Base-by-base conservation (phyloP, 2,329 filamentous ascomycete species). In the Xylariales sp. region DNA sequence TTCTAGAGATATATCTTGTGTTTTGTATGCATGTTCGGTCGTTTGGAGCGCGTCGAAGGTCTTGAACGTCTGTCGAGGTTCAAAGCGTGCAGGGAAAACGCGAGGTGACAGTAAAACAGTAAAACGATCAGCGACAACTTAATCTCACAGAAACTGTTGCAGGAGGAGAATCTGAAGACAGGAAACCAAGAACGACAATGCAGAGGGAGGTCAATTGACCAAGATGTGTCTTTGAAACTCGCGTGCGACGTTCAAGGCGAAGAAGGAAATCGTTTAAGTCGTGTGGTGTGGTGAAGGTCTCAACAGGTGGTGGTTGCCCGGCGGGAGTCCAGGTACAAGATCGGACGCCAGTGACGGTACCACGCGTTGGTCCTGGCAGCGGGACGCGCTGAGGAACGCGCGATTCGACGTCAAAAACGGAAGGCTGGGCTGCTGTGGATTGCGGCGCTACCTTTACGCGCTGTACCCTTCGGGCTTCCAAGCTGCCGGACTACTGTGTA, bases 351-450 rank as follows among this genome's bases (percentile, higher is more conserved):
- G 28, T 24, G n/a, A 15, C 18, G 38, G 38, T 40, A 34, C 38
- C 38, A 40, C 38, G 38, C 38, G 38, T 40, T 28, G 28, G 29
- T 20, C 10, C 28, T 33, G n/a, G n/a, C n/a, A n/a, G 19, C 28
- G 20, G 18, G 22, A 40, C 38, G 38, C 38, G 38, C 28, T 40
- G 28, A 24, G 5, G 28, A 15, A 16, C 32, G 29, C 38, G 38
- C 38, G 38, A 40, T 29, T 40, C 33, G 38, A 40, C 38, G 38
- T 40, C 38, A 33, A 40, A 40, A 39, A 24, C 22, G 28, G 29
- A 40, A 33, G 38, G 38, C 38, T 40, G 38, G 38, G 38, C 24
- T 27, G 24, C 24, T n/a, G n/a, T 8, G 24, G 24, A n/a, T 27
- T 27, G 24, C 24, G 11, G 28, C 16, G 10, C 15, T 27, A 27